phyloP scores from a whole-genome alignment of 108 stramenopile genomes.

The Fragilariopsis cylindrus region DNA sequence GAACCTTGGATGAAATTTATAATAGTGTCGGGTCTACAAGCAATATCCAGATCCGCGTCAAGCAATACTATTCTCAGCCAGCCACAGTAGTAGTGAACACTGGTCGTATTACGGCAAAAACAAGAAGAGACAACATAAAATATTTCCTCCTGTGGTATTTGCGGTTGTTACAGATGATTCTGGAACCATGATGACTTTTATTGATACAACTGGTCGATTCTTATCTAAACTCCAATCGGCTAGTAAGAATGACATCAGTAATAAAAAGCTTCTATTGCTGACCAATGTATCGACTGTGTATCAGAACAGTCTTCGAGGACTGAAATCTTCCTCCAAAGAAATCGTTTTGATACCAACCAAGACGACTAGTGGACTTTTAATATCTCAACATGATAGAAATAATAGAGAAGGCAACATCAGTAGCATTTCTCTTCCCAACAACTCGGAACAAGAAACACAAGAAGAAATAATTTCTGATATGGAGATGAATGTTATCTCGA shows the following conservation, averaged over 20 bases:
- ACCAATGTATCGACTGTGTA: slow-evolving; percentile 24
- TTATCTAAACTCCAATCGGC: slow-evolving; percentile 1
- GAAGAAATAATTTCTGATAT: not conserved
- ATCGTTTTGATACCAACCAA: slow-evolving; percentile 23
- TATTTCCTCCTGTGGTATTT: slow-evolving; percentile 9
- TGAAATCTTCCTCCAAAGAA: slow-evolving; percentile 3
- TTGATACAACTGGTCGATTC: slow-evolving; percentile 29
- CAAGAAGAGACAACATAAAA: not conserved
- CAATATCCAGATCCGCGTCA: slow-evolving; percentile 21
- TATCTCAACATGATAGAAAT: not conserved
- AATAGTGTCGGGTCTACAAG: slow-evolving; percentile 7
- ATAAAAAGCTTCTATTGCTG: slow-evolving; percentile 8
- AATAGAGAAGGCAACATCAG: not conserved
- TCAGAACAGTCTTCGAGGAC: slow-evolving; percentile 22
- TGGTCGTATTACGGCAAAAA: slow-evolving; percentile 5
- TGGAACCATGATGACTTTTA: slow-evolving; percentile 21
- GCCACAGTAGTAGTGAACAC: not conserved
- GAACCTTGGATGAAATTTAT: slow-evolving; percentile 22
- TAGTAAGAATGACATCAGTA: not conserved
- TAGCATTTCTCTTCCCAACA: not conserved
- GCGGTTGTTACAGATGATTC: slow-evolving; percentile 24
- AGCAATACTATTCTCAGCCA: slow-evolving; percentile 1
- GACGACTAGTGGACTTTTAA: not conserved
- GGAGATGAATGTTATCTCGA: slow-evolving; percentile 2
- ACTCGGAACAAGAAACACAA: not conserved